Evolutionary conservation across 768 basidiomycete species (phyloP).

Genomic region (Agrocybe pediades): DNA sequence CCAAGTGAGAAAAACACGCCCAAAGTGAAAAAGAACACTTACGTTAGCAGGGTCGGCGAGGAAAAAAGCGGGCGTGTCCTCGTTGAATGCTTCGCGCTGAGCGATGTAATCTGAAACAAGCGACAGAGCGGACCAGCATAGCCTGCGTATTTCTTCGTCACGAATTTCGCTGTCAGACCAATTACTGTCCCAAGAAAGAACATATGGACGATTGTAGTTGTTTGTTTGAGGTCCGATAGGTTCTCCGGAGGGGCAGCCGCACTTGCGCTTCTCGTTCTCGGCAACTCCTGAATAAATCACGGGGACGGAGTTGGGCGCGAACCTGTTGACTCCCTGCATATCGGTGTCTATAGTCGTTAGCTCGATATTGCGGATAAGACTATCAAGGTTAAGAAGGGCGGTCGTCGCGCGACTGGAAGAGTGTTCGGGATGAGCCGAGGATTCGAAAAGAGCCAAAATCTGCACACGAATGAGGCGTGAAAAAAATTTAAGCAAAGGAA

Average conservation of each 20-base stretch:
- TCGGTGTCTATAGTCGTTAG: conserved; percentile 59
- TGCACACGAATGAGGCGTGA: conserved; percentile 21
- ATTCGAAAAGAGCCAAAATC: conserved; percentile 80
- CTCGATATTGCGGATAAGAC: conserved; percentile 56
- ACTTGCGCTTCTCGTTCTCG: conserved; percentile 15
- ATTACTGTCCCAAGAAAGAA: conserved; percentile 60
- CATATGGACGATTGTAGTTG: conserved; percentile 46
- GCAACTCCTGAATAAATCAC: conserved; percentile 41
- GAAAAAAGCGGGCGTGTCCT: conserved; percentile 56
- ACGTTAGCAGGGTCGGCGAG: conserved; percentile 72
- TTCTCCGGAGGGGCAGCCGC: conserved; percentile 25
- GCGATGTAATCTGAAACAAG: conserved; percentile 70
- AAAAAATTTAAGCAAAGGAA: neutral
- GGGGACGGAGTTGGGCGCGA: conserved; percentile 53
- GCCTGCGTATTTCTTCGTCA: conserved; percentile 71
- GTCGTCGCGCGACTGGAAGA: conserved; percentile 51
- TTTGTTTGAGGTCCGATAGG: conserved; percentile 34
- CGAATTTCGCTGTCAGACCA: conserved; percentile 60
- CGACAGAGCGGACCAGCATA: conserved; percentile 76
- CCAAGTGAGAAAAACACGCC: neutral
- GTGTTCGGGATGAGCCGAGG: conserved; percentile 70
- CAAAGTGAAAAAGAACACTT: conserved; percentile 11
- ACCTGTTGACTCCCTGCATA: conserved; percentile 55
- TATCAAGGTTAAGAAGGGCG: conserved; percentile 62
- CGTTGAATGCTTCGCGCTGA: conserved; percentile 67